Evolutionary conservation across 257 asterid genomes (phyloP), one percentile per base, ranked within the genome.

Genomic region (Solanum piurae): DNA sequence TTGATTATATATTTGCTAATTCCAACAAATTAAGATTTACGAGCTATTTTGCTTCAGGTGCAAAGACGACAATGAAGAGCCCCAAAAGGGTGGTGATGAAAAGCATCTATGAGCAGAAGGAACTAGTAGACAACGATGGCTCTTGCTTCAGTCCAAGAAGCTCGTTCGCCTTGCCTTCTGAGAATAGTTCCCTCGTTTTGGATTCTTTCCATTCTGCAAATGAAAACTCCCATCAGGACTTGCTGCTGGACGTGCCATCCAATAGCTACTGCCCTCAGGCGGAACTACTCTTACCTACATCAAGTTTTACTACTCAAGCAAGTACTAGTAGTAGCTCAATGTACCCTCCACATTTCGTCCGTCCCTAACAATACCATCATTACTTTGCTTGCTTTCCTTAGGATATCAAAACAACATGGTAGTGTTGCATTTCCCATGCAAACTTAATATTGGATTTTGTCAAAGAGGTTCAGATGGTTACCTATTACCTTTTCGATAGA

Each of bases 201-300:
- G 94, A 93, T 87, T 89, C 94, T 84, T 87, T 91, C 80, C 90
- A 84, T 85, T 92, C 90, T 58, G 89, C 88, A 9, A 93, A 88
- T 29, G 95, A 90, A 69, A 88, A 88, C 88, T 90, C 92, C 12
- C 95, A 94, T 71, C 94, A 94, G 86, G 98, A 94, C 72, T 91
- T 94, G 93, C 93, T 95, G 87, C 91, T 95, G 38, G 94, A 95
- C 80, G 90, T 94, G 74, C 98, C 98, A 12, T 94, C 95, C 75
- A 91, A 89, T 64, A 88, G 94, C 87, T 94, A 92, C 77, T 93
- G 92, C 88, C 96, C 98, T 44, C 96, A 93, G 90, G 96, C 98
- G 36, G 98, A 95, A 89, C 95, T 95, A 44, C 93, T 94, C 93
- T 93, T 52, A 88, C 94, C 93, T 20, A 72, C 86, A 79, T 72